Evolutionary conservation across 164 flowering plant genomes (phyloP), one percentile per base, ranked within the genome.

Genomic region (Dillenia suffruticosa): DNA sequence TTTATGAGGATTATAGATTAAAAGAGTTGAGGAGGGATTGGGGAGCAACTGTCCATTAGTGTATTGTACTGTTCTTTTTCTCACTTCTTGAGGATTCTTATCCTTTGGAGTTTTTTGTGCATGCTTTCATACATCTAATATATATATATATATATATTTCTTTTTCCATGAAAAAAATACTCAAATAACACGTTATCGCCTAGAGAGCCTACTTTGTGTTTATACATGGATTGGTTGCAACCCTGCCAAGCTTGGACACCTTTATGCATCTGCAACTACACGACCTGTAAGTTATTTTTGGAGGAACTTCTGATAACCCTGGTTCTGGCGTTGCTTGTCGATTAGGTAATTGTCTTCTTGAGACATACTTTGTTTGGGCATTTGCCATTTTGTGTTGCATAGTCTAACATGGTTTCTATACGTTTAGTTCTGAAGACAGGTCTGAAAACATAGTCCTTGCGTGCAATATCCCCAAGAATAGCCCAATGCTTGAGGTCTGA

Each of bases 151-250:
- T n/a, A n/a, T n/a, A n/a, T n/a, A n/a, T n/a, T n/a, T n/a, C n/a
- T n/a, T n/a, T n/a, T n/a, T n/a, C n/a, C n/a, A n/a, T n/a, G n/a
- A 3, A 43, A 56, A 12, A 40, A 1, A 10, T 9, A 15, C 3
- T 13, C 44, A 43, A 14, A 82, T 90, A 61, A n/a, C n/a, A n/a
- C n/a, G n/a, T n/a, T n/a, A n/a, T n/a, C n/a, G n/a, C n/a, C n/a
- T n/a, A n/a, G n/a, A n/a, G n/a, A n/a, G n/a, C n/a, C n/a, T n/a
- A n/a, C n/a, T n/a, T n/a, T n/a, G n/a, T n/a, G n/a, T n/a, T n/a
- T 90, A 86, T 72, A 88, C 75, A 8, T 90, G 96, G 97, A 77
- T 92, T 57, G 89, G 98, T 55, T 86, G 87, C 79, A 84, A 85
- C 71, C 84, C 96, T 51, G 77, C 92, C 19, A 92, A 84, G 69